These are phyloP conservation scores for Candida hungchunana DNA, from an alignment of 805 yeast species.

Conservation along the genomic window DNA sequence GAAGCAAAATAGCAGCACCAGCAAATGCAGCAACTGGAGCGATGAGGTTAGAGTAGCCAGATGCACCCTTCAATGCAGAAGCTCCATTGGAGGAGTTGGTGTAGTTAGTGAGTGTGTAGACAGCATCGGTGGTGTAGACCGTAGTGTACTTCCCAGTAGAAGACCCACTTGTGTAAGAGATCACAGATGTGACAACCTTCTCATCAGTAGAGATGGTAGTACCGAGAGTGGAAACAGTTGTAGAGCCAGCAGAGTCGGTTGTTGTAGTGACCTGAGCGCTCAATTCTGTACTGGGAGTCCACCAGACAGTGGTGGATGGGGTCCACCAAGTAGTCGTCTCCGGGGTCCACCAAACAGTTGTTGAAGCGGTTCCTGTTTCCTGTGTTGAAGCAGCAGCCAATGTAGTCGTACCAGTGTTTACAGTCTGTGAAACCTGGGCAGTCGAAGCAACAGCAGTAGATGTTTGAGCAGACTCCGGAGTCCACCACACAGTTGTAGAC, in stretches of 20 bases:
- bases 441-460: background rate
- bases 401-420: slow-evolving; percentile 1
- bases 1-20: slow-evolving; percentile 13
- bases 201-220: slow-evolving; percentile 11
- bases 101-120: slow-evolving; percentile 14
- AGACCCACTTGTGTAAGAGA: slow-evolving; percentile 13
- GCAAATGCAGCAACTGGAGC: slow-evolving; percentile 14
- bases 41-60: slow-evolving; percentile 5
- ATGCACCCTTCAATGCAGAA: slow-evolving; percentile 6
- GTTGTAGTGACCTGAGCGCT: slow-evolving; percentile 12
- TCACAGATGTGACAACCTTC: slow-evolving; percentile 11
- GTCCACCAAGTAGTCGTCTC: slow-evolving; percentile 5
- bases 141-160: slow-evolving; percentile 15
- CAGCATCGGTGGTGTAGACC: slow-evolving; percentile 12
- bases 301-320: slow-evolving; percentile 5
- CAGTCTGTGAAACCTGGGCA: background rate
- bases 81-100: slow-evolving; percentile 15
- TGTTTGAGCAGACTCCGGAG: slow-evolving; percentile 11
- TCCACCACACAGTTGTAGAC: slow-evolving; percentile 22
- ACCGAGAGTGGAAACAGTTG: slow-evolving; percentile 11
- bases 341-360: slow-evolving; percentile 15
- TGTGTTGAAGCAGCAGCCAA: slow-evolving; percentile 4
- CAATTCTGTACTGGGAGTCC: too few species aligned
- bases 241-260: slow-evolving; percentile 10
- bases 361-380: slow-evolving; percentile 11